Conservation (phyloP, 345 rosid genomes). For the Arabidopsis arenosa region DNA sequence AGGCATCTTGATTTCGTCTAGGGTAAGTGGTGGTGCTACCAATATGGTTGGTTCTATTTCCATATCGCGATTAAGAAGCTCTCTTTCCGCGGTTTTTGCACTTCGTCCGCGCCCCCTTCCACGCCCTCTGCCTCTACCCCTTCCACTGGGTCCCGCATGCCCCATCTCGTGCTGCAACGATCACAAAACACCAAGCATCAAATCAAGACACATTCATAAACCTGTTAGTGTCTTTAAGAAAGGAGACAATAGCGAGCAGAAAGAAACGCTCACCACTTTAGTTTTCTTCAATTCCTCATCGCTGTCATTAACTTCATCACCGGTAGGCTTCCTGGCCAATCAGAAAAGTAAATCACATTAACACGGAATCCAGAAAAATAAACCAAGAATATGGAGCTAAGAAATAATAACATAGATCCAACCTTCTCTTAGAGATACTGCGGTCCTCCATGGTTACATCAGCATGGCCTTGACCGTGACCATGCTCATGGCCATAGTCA, state of each 20-base stretch:
- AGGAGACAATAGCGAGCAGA: not conserved
- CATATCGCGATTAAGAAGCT: conserved; percentile 61
- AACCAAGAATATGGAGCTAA: not conserved
- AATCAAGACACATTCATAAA: conserved; percentile 17
- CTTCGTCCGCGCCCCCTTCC: conserved; percentile 95
- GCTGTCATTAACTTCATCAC: conserved; percentile 78
- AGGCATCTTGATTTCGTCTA: conserved; percentile 20
- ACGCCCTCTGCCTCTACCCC: conserved; percentile 94
- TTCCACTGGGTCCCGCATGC: conserved; percentile 71
- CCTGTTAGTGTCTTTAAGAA: not conserved
- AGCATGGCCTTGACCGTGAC: conserved; percentile 69
- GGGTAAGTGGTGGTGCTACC: conserved; percentile 28
- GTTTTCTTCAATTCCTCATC: conserved; percentile 87
- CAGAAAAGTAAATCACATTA: conserved; percentile 25
- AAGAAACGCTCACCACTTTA: conserved; percentile 60
- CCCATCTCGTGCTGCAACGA: conserved; percentile 69
- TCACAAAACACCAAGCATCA: not conserved
- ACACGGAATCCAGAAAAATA: not conserved
- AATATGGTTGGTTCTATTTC: conserved; percentile 58
- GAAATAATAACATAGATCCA: not conserved
- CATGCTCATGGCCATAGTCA: conserved; percentile 73
- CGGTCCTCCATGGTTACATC: conserved; percentile 78
- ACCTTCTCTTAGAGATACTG: conserved; percentile 75
- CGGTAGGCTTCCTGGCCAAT: conserved; percentile 72
- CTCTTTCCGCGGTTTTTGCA: conserved; percentile 65